Evolutionary conservation across 306 rosid genomes (phyloP), one percentile per base, ranked within the genome.

Genomic region (Cucumis sativus): DNA sequence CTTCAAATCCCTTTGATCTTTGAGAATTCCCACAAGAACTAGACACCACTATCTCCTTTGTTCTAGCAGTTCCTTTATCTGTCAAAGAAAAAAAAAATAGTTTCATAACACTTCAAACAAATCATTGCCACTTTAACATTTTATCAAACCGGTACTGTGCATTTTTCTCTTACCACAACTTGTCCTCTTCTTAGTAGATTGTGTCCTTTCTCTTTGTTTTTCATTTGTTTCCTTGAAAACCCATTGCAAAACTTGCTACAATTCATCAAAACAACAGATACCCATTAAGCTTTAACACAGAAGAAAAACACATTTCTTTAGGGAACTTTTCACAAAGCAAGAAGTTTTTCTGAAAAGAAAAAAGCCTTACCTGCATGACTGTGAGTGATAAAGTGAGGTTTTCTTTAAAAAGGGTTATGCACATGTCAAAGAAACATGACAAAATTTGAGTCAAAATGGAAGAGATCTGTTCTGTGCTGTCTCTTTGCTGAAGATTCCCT

Each of bases 401-500:
- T 52, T 57, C 80, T 74, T 62, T 80, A 77, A 81, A 83, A 79
- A 74, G 56, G 60, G 79, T 16, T 39, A 16, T 59, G 76, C 59
- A 13, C 52, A 13, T 55, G 58, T 30, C 59, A 69, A 62, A 77
- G 79, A 79, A 78, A 77, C 2, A 33, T 30, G 82, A 67, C 74
- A 83, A 79, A 80, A 30, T 74, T 73, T 71, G 80, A 85, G 84
- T 84, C 95, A 85, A 84, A 86, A 52, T 52, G 81, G 89, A 72
- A 51, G 80, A 86, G 87, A 90, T 91, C 91, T 85, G 78, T 81
- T 47, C 86, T 88, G 85, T 79, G 77, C 78, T 86, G 95, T 88
- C 91, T 82, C 82, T 75, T 68, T 85, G 81, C 51, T 25, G 75
- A 85, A 87, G 96, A 94, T 92, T 94, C 96, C 56, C 89, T 86